Evolutionary conservation across 1,284 basidiomycete genomes (phyloP), one percentile per base, ranked within the genome.

Genomic region (Puccinia coronata): DNA sequence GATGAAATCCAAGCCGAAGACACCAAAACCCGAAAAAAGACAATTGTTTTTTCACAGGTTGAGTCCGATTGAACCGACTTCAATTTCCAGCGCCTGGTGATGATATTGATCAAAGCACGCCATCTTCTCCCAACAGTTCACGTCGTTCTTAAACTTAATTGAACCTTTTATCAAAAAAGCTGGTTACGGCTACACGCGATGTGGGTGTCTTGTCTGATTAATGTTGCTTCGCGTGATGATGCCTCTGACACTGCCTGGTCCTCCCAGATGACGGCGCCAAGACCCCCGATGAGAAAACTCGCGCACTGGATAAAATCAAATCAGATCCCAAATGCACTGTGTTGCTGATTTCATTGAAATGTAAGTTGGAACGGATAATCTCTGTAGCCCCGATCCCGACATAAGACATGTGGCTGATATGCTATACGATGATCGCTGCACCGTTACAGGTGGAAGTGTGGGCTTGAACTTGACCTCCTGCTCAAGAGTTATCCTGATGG

Each of bases 381-480:
- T n/a, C 12, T n/a, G 4, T 18, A 8, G 36, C n/a, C 34, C 23
- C 23, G 0, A 28, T 3, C n/a, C 12, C 9, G 9, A 1, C 23
- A 25, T 12, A 20, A 36, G 34, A 6, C 20, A 31, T 25, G 34
- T 23, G 12, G 57, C 6, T 51, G n/a, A 53, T 39, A 23, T 9
- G 39, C 18, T 63, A 36, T 28, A 36, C 55, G 55, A 34, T n/a
- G n/a, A n/a, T n/a, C n/a, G n/a, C n/a, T 20, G 9, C 49, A 18
- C 31, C 43, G 20, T 20, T 41, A 28, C 49, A 79, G 77, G 77
- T 71, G 77, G 77, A 16, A 79, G 53, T 81, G 28, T 83, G 90
- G 95, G 95, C 73, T 89, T 99, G 57, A 99, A 99, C 86, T 86
- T 99, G 84, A 98, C 95, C 0, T 92, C 91, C 75, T 98, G 96